Conservation (phyloP, 2,329 filamentous ascomycete species). For the Botrytis galanthina region DNA sequence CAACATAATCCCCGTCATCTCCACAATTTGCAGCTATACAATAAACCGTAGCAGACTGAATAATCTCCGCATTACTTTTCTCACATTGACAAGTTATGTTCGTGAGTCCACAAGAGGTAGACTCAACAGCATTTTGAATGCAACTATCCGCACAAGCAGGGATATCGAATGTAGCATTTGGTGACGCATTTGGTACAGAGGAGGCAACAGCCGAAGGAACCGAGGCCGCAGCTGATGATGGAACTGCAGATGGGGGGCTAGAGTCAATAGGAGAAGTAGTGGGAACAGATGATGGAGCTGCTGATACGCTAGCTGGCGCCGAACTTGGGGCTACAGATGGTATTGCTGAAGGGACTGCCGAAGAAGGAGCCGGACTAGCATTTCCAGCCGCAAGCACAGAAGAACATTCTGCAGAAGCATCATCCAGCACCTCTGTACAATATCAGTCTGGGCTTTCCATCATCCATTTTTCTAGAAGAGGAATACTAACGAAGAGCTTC, state of each 20-base stretch:
- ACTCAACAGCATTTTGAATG: neutral
- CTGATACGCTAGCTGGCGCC: neutral
- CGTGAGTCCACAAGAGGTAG: neutral
- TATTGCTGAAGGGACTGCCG: neutral
- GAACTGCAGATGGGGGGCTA: neutral
- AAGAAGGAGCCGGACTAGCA: neutral
- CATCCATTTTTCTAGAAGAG: neutral
- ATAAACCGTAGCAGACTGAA: neutral
- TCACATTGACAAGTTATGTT: neutral
- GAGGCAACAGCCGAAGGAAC: neutral
- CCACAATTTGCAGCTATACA: neutral
- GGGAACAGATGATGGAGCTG: neutral
- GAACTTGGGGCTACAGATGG: neutral
- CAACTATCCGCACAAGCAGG: neutral
- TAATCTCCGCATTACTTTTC: neutral
- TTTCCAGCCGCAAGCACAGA: neutral
- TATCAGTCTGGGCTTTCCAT: neutral
- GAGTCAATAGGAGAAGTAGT: neutral
- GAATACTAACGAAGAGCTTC: neutral
- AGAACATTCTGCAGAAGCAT: conserved; percentile 7
- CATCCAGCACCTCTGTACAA: neutral
- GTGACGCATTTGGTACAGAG: neutral
- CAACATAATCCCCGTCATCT: neutral
- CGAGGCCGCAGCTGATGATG: neutral
- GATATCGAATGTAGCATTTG: neutral